Percentiles rank a stretch among this genome's conserved stretches.
Conservation (phyloP, 1,284 basidiomycete genomes). For the Moniliophthora roreri region DNA sequence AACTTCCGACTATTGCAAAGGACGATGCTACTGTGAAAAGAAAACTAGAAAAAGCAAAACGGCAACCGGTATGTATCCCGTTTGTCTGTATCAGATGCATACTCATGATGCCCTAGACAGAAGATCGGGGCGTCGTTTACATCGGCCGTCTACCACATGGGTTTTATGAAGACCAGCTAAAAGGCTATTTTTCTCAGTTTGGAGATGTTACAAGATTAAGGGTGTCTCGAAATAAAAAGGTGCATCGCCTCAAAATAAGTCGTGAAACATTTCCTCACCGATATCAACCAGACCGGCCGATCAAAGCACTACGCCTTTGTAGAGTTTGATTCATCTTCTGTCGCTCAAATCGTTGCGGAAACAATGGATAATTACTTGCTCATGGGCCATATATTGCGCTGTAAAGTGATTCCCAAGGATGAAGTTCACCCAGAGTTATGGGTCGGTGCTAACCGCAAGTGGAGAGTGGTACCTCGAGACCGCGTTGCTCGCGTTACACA, state of each 20-base stretch:
- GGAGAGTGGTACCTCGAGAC: constrained; percentile 74
- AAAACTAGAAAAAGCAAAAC: constrained; percentile 82
- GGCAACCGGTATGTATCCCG: constrained; percentile 61
- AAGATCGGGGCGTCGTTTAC: constrained; percentile 85
- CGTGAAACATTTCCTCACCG: background rate
- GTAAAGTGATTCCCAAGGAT: constrained; percentile 84
- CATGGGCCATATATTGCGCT: constrained; percentile 90
- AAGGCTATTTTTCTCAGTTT: constrained; percentile 93
- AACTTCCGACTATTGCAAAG: constrained; percentile 81
- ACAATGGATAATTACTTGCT: constrained; percentile 99
- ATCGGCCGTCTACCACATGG: constrained; percentile 93
- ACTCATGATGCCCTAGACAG: constrained; percentile 41
- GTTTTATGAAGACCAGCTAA: constrained; percentile 95
- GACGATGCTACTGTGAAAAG: constrained; percentile 80
- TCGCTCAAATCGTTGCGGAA: constrained; percentile 94
- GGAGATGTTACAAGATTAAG: constrained; percentile 89
- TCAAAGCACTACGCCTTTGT: constrained; percentile 98
- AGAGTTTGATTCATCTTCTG: constrained; percentile 88
- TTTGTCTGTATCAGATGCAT: constrained; percentile 9
- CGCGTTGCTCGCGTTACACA: constrained; percentile 74
- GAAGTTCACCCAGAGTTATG: constrained; percentile 92
- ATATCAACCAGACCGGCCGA: constrained; percentile 73
- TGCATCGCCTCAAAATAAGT: constrained; percentile 27
- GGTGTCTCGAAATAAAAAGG: constrained; percentile 93
- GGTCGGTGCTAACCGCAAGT: constrained; percentile 96